Percentiles rank a stretch among this genome's conserved stretches.
Conservation (phyloP, 306 rosid species). For the Rosa persica region DNA sequence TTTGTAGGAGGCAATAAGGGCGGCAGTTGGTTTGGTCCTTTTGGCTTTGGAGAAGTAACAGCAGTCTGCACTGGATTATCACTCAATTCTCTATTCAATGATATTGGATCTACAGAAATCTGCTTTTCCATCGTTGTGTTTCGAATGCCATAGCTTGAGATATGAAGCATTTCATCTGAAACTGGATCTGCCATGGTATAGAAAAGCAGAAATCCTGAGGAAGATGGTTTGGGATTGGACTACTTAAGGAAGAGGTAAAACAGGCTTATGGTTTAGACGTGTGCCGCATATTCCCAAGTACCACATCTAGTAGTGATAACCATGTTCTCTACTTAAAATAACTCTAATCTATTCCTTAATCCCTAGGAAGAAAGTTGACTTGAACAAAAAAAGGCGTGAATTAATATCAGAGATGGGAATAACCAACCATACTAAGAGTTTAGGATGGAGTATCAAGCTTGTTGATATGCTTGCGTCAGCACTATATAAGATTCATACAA, state of each 20-base stretch:
- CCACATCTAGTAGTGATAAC: slow-evolving; percentile 37
- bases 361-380: slow-evolving; percentile 24
- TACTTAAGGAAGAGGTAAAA: slow-evolving; percentile 32
- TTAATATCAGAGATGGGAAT: neutral
- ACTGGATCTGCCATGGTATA: slow-evolving; percentile 27
- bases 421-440: neutral
- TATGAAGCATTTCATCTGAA: slow-evolving; percentile 24
- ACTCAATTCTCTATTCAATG: slow-evolving; percentile 38
- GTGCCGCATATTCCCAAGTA: slow-evolving; percentile 33
- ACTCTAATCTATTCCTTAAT: neutral
- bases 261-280: slow-evolving; percentile 21
- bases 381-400: slow-evolving; percentile 5
- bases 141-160: slow-evolving; percentile 15
- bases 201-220: slow-evolving; percentile 20
- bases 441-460: neutral
- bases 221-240: neutral
- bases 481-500: slow-evolving; percentile 10
- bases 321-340: slow-evolving; percentile 28
- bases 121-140: slow-evolving; percentile 48
- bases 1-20: slow-evolving; percentile 55
- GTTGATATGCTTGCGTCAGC: slow-evolving; percentile 45
- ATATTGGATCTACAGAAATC: slow-evolving; percentile 74
- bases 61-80: slow-evolving; percentile 15
- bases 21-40: slow-evolving; percentile 41
- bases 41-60: slow-evolving; percentile 30